These are phyloP conservation scores for Talaromyces albobiverticillius DNA, from an alignment of 2,329 filamentous ascomycete genomes.

Conservation along the genomic window DNA sequence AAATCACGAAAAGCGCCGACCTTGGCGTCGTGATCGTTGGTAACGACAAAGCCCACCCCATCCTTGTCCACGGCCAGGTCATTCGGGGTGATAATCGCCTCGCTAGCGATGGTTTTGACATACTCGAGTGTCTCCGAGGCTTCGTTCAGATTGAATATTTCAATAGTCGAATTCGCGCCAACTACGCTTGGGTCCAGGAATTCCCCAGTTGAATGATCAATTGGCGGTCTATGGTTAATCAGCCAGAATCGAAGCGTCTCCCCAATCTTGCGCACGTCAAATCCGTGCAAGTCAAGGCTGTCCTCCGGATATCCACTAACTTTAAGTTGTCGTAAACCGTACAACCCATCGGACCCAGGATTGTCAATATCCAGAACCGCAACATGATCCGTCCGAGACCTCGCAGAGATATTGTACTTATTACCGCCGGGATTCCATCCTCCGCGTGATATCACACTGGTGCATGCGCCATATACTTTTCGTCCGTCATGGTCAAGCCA, in stretches of 20 bases:
- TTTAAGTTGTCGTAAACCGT: constrained; percentile 20
- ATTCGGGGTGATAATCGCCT: constrained; percentile 35
- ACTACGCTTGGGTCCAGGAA: constrained; percentile 26
- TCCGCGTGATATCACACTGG: constrained; percentile 18
- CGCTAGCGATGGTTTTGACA: constrained; percentile 29
- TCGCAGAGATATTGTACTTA: constrained; percentile 21
- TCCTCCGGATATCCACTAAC: constrained; percentile 18
- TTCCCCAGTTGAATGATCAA: constrained; percentile 28
- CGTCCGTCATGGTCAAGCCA: constrained; percentile 25
- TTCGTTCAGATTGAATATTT: constrained; percentile 29
- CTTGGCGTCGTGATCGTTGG: constrained; percentile 36
- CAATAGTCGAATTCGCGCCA: constrained; percentile 38
- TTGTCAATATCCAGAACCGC: constrained; percentile 27
- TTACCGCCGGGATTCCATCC: constrained; percentile 24
- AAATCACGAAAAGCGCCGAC: constrained; percentile 19
- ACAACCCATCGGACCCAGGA: constrained; percentile 19
- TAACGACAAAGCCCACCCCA: constrained; percentile 32
- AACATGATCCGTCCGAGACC: constrained; percentile 24
- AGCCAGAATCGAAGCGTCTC: constrained; percentile 28
- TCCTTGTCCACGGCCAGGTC: constrained; percentile 31
- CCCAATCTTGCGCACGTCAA: constrained; percentile 29
- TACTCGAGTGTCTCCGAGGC: constrained; percentile 26
- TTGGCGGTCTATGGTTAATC: constrained; percentile 33
- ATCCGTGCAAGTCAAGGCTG: constrained; percentile 31
- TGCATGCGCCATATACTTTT: constrained; percentile 27